Evolutionary conservation across 1,284 basidiomycete genomes (phyloP), one percentile per base, ranked within the genome.

Genomic region (Rhizopogon hawkerae): DNA sequence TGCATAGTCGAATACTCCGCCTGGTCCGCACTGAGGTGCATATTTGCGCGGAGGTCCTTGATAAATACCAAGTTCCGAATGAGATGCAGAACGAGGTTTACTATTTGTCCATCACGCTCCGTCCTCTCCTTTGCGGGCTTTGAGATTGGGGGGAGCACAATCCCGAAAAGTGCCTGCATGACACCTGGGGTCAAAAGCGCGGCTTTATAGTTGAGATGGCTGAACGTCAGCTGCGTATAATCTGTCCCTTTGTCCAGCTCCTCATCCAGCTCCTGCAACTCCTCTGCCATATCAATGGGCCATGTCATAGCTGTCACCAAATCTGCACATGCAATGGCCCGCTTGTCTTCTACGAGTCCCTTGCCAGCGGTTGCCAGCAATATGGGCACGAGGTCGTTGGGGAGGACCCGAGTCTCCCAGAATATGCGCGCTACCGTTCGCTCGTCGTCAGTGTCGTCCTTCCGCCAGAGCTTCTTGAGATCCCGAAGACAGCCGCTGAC

Each of bases 291-390:
- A 67, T 97, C 90, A 52, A 97, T 94, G 1, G 94, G 94, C 93
- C 93, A 97, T 3, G 92, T 97, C 84, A 97, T 88, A 0, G 92
- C 92, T 0, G 90, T 89, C 60, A 95, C 84, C 23, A 97, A 73
- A 63, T 97, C 94, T 5, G 83, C 86, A 56, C 87, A 89, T 2
- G 88, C 82, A 18, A 96, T 77, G 0, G 91, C 88, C 44, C 92
- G 79, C 62, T 89, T 91, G 71, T 84, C 90, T 62, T 84, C 89
- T 42, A 85, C 81, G 18, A 78, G 71, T 9, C 89, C 89, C 55
- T 81, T 79, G 10, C 84, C 85, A 0, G 86, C 85, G 0, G 87
- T 89, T 54, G 82, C 81, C 47, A 89, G 75, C 16, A 97, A 72
- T 49, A 97, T 87, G 11, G 89, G 86, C 9, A 96, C 71, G 36